These are phyloP conservation scores for Diaporthe sp. DNA, from an alignment of 2,329 filamentous ascomycete genomes.

Conservation along the genomic window DNA sequence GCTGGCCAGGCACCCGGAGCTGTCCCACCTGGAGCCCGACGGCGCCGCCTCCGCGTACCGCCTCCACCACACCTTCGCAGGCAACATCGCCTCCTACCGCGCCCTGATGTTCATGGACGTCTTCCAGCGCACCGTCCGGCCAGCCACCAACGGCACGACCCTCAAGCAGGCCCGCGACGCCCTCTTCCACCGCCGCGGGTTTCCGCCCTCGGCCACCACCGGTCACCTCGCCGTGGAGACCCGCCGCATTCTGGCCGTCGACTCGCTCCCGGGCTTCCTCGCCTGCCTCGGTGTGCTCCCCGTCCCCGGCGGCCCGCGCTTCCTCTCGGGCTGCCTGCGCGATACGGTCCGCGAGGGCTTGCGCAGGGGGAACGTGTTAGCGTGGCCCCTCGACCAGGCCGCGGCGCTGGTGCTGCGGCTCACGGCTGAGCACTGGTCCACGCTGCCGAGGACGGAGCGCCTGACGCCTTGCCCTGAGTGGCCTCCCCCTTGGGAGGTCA, in stretches of 20 bases:
- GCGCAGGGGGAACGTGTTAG: conserved; percentile 42
- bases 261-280: conserved; percentile 59
- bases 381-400: neutral
- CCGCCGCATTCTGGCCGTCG: conserved; percentile 57
- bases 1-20: conserved; percentile 58
- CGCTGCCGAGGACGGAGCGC: neutral
- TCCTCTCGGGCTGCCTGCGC: conserved; percentile 53
- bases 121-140: conserved; percentile 61
- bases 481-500: neutral
- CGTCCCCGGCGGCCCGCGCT: conserved; percentile 42
- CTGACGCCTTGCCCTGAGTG: neutral
- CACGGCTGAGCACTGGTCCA: neutral
- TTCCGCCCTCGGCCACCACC: conserved; percentile 58
- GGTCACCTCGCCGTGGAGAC: conserved; percentile 57
- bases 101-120: conserved; percentile 67
- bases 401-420: neutral
- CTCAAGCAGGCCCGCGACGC: conserved; percentile 58
- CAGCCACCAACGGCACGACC: conserved; percentile 48
- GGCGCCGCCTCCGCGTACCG: conserved; percentile 59
- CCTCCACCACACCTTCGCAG: conserved; percentile 61
- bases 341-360: conserved; percentile 52
- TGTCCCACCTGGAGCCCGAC: conserved; percentile 60
- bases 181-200: conserved; percentile 62
- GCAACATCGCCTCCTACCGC: conserved; percentile 61
- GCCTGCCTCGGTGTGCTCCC: conserved; percentile 56